Evolutionary conservation across 495 filamentous ascomycete species (phyloP).

Genomic region (Aspergillus haitiensis): DNA sequence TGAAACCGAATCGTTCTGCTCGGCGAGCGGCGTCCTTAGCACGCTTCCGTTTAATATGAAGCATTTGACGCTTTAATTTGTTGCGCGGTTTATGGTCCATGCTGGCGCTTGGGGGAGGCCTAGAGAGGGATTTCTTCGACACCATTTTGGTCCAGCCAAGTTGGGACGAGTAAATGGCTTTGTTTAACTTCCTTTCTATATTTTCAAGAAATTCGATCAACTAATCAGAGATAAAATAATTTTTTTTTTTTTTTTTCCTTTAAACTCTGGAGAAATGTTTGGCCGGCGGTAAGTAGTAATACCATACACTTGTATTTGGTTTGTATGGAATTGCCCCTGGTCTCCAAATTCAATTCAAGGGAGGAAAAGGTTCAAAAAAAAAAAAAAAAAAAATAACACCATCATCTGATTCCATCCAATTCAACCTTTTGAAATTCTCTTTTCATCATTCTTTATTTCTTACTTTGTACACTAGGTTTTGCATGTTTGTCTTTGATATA

Average conservation of each 20-base stretch:
- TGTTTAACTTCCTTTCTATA: constrained; percentile 13
- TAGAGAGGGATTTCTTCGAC: constrained; percentile 23
- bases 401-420: not conserved
- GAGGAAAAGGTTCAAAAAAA: not conserved
- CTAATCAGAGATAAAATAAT: constrained; percentile 14
- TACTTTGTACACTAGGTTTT: not conserved
- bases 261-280: constrained; percentile 21
- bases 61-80: constrained; percentile 70
- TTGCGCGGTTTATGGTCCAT: constrained; percentile 51
- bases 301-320: not conserved
- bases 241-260: constrained; percentile 5
- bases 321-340: constrained; percentile 3
- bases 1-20: constrained; percentile 71
- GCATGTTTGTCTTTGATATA: not conserved
- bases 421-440: not conserved
- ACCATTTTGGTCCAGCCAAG: constrained; percentile 21
- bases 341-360: constrained; percentile 3
- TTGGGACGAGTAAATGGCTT: not conserved
- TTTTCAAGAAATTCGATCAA: not conserved
- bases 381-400: not conserved
- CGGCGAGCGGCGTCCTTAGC: constrained; percentile 67
- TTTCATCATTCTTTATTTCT: not conserved
- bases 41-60: constrained; percentile 78
- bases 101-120: constrained; percentile 32
- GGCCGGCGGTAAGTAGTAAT: constrained; percentile 22